These are phyloP conservation scores for Penicillium sp. DNA, from an alignment of 2,329 filamentous ascomycete species.

Conservation along the genomic window DNA sequence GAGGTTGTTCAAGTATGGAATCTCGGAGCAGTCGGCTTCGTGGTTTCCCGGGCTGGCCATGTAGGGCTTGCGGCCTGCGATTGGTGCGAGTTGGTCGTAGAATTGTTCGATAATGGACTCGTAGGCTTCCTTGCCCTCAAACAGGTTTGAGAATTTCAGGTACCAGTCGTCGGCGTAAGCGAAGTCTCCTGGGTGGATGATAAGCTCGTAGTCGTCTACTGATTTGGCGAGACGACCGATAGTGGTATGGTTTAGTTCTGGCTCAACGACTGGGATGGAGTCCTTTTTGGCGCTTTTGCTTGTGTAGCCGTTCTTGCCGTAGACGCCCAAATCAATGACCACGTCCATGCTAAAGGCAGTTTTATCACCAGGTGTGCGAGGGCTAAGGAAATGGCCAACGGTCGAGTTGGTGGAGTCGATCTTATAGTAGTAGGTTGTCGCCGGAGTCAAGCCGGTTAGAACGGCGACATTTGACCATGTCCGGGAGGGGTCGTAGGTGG, in stretches of 20 bases:
- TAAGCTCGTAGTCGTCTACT: conserved; percentile 55
- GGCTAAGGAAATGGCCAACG: conserved; percentile 54
- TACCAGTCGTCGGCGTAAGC: conserved; percentile 61
- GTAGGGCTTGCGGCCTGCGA: conserved; percentile 55
- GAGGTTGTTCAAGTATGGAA: conserved; percentile 22
- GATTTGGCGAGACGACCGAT: conserved; percentile 54
- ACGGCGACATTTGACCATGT: conserved; percentile 53
- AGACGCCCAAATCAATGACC: conserved; percentile 56
- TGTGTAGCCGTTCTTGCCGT: conserved; percentile 54
- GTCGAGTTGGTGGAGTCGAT: conserved; percentile 57
- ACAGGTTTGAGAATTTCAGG: conserved; percentile 45
- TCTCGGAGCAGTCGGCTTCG: conserved; percentile 51
- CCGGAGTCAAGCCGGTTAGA: conserved; percentile 48
- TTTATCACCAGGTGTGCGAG: conserved; percentile 53
- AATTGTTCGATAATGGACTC: conserved; percentile 58
- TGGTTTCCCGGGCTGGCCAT: conserved; percentile 60
- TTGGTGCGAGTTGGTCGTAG: conserved; percentile 55
- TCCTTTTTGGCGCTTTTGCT: conserved; percentile 49
- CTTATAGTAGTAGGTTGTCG: conserved; percentile 60
- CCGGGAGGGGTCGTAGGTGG: conserved; percentile 54
- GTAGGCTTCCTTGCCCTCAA: conserved; percentile 52
- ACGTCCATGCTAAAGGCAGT: conserved; percentile 54
- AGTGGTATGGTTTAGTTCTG: conserved; percentile 58
- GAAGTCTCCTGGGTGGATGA: conserved; percentile 46
- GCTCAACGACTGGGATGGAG: conserved; percentile 49